Conservation (phyloP, 2,329 filamentous ascomycete species). For the Monosporascus sp. region DNA sequence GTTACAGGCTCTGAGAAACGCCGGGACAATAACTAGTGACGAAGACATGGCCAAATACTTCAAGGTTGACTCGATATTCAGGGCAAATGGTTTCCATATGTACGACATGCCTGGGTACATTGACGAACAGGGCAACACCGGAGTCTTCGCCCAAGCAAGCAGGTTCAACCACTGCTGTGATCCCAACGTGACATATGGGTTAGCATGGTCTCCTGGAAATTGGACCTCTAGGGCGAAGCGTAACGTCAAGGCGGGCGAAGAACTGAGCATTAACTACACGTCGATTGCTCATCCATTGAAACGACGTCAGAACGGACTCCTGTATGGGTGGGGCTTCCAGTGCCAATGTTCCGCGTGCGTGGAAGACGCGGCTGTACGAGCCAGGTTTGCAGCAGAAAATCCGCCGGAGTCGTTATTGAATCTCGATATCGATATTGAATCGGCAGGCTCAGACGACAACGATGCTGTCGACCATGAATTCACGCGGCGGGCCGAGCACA, state of each 20-base stretch:
- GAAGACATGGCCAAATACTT: no score
- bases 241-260: constrained; percentile 3
- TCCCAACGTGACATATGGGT: constrained; percentile 2
- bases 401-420: not conserved
- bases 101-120: not conserved
- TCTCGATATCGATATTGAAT: not conserved
- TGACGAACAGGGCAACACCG: not conserved
- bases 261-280: constrained; percentile 7
- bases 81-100: constrained; percentile 2
- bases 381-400: not conserved
- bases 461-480: not conserved
- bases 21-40: no score
- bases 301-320: not conserved
- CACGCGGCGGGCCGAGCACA: no score
- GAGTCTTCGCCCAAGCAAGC: constrained; percentile 4
- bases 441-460: not conserved
- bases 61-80: not conserved
- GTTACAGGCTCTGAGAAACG: no score
- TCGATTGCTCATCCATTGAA: not conserved
- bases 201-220: not conserved
- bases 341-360: constrained; percentile 5
- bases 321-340: not conserved
- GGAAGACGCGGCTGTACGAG: not conserved
- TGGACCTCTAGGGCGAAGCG: not conserved
- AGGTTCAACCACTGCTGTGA: constrained; percentile 12